phyloP scores from a whole-genome alignment of 192 early-diverging fungal genomes.

The Coemansia sp. region DNA sequence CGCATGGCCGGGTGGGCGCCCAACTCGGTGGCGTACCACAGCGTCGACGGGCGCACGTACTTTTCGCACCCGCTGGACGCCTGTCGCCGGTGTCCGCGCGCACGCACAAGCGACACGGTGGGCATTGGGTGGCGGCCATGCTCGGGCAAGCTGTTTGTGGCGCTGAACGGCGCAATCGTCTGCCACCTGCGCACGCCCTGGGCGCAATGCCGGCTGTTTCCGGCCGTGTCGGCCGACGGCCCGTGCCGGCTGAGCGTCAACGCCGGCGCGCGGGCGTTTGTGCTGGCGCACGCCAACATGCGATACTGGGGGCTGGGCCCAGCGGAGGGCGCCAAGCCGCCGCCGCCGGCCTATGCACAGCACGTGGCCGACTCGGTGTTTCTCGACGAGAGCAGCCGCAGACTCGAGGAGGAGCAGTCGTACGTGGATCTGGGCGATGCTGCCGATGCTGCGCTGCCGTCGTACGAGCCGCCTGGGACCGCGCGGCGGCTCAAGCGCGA shows the following conservation, averaged over 20 bases:
- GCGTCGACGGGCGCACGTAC: constrained; percentile 59
- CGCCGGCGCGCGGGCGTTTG: constrained; percentile 42
- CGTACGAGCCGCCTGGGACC: no score
- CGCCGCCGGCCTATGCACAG: constrained; percentile 54
- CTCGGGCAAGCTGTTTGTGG: constrained; percentile 69
- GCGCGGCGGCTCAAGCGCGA: no score
- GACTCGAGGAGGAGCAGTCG: background rate
- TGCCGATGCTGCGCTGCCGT: constrained; percentile 4
- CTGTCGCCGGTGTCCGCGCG: constrained; percentile 49
- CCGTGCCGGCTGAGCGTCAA: constrained; percentile 42
- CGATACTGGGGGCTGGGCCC: constrained; percentile 45
- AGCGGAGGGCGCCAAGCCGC: constrained; percentile 36
- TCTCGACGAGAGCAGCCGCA: constrained; percentile 33
- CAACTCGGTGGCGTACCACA: constrained; percentile 67
- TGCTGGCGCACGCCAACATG: constrained; percentile 46
- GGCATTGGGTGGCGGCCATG: constrained; percentile 69
- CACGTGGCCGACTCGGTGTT: constrained; percentile 61
- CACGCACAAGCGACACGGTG: constrained; percentile 64
- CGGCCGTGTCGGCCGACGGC: constrained; percentile 45
- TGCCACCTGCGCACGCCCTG: constrained; percentile 58
- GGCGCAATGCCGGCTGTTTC: constrained; percentile 61
- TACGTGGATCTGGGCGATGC: background rate
- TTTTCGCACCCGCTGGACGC: constrained; percentile 55
- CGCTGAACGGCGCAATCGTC: constrained; percentile 65
- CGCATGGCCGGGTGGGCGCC: constrained; percentile 72